phyloP scores from a whole-genome alignment of 2,329 filamentous ascomycete genomes.

The Fusarium sp. region DNA sequence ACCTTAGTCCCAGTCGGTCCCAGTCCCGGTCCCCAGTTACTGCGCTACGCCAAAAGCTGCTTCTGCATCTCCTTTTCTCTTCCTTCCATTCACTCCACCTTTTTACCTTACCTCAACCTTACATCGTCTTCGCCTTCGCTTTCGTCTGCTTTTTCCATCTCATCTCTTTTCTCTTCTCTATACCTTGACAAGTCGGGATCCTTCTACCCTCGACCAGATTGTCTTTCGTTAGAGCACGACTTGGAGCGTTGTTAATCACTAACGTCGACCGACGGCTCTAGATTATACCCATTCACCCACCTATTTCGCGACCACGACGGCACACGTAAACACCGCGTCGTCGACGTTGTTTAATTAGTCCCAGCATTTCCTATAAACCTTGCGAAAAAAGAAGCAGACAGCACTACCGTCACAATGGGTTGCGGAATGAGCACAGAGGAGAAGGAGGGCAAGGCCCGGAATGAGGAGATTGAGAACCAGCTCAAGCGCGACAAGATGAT shows the following conservation, averaged over 20 bases:
- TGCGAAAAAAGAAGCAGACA: conserved; percentile 34
- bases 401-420: conserved; percentile 80
- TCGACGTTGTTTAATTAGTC: conserved; percentile 19
- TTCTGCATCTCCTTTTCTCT: conserved; percentile 45
- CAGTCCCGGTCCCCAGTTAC: conserved; percentile 17
- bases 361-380: conserved; percentile 14
- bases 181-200: conserved; percentile 31
- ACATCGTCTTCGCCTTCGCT: conserved; percentile 36
- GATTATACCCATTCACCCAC: neutral
- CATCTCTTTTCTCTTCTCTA: conserved; percentile 36
- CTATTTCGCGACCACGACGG: conserved; percentile 28
- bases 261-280: conserved; percentile 28
- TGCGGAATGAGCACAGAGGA: conserved; percentile 99
- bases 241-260: conserved; percentile 29
- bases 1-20: neutral
- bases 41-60: conserved; percentile 43
- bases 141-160: conserved; percentile 29
- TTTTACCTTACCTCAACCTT: conserved; percentile 32
- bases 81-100: conserved; percentile 37
- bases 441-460: conserved; percentile 99
- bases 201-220: conserved; percentile 16
- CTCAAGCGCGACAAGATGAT: conserved; percentile 98
- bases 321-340: conserved; percentile 27
- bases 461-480: conserved; percentile 99
- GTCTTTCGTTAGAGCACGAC: conserved; percentile 35